These are phyloP conservation scores for Exidia glandulosa DNA, from an alignment of 768 basidiomycete genomes.

Conservation along the genomic window DNA sequence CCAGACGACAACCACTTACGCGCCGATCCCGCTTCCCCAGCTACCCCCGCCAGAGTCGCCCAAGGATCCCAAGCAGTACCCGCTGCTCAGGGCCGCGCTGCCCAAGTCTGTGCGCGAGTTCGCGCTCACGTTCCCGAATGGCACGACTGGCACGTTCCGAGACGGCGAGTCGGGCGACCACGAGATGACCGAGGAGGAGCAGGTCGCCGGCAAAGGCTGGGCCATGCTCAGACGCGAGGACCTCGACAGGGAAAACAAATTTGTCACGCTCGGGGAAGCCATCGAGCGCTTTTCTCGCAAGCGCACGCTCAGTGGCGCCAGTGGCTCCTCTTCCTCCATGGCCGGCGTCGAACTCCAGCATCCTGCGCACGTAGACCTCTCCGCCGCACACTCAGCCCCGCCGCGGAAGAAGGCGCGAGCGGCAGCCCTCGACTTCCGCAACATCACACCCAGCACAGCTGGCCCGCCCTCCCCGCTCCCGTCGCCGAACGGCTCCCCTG, in stretches of 20 bases:
- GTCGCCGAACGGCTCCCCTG: constrained; percentile 74
- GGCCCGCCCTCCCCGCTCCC: constrained; percentile 79
- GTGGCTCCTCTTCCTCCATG: constrained; percentile 16
- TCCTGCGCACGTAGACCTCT: constrained; percentile 15
- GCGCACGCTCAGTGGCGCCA: constrained; percentile 46
- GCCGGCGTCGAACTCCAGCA: background rate
- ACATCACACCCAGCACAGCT: constrained; percentile 54
- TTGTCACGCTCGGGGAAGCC: constrained; percentile 64
- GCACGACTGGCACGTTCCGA: constrained; percentile 67
- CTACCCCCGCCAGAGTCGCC: constrained; percentile 61
- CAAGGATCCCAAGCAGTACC: constrained; percentile 71
- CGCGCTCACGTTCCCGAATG: constrained; percentile 71
- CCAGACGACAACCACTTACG: constrained; percentile 80
- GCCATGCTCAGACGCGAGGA: constrained; percentile 55
- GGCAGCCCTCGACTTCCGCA: constrained; percentile 36
- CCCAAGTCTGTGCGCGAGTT: constrained; percentile 64
- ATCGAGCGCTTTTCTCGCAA: constrained; percentile 69
- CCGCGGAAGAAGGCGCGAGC: constrained; percentile 71
- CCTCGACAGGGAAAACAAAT: constrained; percentile 29
- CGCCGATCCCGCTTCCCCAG: constrained; percentile 73
- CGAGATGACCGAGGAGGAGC: constrained; percentile 61
- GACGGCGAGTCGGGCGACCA: constrained; percentile 51
- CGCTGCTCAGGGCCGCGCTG: constrained; percentile 63
- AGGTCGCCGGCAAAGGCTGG: constrained; percentile 65
- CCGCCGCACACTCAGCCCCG: constrained; percentile 39